Evolutionary conservation across 306 rosid genomes (phyloP), one percentile per base, ranked within the genome.

Genomic region (Rosa lucieae): DNA sequence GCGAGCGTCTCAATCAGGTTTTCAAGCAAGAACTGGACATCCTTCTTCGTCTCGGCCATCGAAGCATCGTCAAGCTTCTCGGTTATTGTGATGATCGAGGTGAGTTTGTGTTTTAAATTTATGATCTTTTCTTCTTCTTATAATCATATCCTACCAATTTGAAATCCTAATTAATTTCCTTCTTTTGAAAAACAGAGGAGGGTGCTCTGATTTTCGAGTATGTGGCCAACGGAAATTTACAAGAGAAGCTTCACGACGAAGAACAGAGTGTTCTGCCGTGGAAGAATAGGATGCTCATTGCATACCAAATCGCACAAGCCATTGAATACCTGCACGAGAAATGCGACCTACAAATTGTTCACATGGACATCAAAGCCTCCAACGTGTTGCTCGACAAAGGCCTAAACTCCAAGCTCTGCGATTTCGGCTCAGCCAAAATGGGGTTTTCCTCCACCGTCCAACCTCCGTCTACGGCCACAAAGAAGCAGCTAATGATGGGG

Each of bases 391-490:
- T 88, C 1, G 89, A 88, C 82, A 43, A 70, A 1, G 37, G 48
- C 48, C 83, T 88, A 43, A 77, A 88, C 40, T 75, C 82, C 72
- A 81, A 79, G 78, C 84, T 88, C 72, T 88, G 91, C 77, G 89
- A 88, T 69, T 88, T 88, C 44, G 91, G 91, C 2, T 85, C 83
- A 0, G 89, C 91, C 2, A 88, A 83, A 46, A 81, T 83, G 89
- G 91, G 89, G 6, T 88, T 88, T 70, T 85, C 89, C 10, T 80
- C 89, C 5, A 56, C 83, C 8, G 84, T 85, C 20, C 72, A 65
- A 12, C 67, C 58, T 5, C 78, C 65, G 17, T 49, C 73, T 26
- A 13, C 69, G 15, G 15, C 20, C 23, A 8, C 10, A 20, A 56
- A 47, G 26, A 39, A 37, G 15, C 82, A 49, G 29, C 40, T 79